Conservation (phyloP, 2,329 filamentous ascomycete genomes). For the Fusarium stilboides region DNA sequence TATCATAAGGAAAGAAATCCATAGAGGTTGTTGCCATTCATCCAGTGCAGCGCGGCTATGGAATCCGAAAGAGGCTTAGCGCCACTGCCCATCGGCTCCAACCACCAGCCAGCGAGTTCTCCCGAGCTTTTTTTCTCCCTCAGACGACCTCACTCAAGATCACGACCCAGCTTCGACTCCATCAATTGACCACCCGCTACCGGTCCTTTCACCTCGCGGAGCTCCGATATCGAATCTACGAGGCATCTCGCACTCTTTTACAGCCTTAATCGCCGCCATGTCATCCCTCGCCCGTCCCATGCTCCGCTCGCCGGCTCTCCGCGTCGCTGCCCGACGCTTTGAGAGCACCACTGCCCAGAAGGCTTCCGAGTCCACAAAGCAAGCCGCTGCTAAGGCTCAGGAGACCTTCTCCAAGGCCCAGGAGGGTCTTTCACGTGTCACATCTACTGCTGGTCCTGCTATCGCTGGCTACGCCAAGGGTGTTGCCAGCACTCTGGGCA, state of each 20-base stretch:
- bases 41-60: conserved; percentile 32
- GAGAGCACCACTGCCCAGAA: conserved; percentile 70
- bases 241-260: conserved; percentile 41
- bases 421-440: conserved; percentile 86
- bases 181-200: conserved; percentile 57
- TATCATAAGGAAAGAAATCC: conserved; percentile 2
- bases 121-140: conserved; percentile 66
- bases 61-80: conserved; percentile 53
- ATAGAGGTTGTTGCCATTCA: conserved; percentile 38
- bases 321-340: conserved; percentile 69
- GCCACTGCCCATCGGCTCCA: conserved; percentile 43
- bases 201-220: conserved; percentile 48
- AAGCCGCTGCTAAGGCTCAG: conserved; percentile 58
- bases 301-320: conserved; percentile 63
- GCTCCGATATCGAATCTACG: conserved; percentile 49
- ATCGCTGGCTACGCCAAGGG: conserved; percentile 79
- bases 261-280: conserved; percentile 52
- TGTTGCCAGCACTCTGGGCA: conserved; percentile 76
- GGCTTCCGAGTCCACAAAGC: conserved; percentile 61
- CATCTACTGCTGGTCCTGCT: conserved; percentile 83
- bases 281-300: conserved; percentile 60
- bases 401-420: conserved; percentile 74
- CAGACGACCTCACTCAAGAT: conserved; percentile 52
- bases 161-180: conserved; percentile 48
- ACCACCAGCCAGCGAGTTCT: conserved; percentile 58